Evolutionary conservation across 2,329 filamentous ascomycete genomes (phyloP).

Genomic region (Colletotrichum scovillei): DNA sequence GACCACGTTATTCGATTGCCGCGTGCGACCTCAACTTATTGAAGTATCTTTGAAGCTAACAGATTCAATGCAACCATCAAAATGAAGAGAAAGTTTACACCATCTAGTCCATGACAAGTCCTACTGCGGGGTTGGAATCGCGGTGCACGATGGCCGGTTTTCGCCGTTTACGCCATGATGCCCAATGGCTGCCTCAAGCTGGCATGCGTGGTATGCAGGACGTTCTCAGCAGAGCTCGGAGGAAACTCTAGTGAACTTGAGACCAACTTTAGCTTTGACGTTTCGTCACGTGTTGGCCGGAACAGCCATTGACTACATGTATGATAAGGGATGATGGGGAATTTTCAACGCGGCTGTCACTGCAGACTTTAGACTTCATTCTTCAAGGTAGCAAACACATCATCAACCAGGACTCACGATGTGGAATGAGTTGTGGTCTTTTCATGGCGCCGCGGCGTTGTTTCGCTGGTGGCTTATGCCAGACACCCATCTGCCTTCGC

Average conservation of each 20-base stretch:
- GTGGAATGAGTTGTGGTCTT: slow-evolving; percentile 33
- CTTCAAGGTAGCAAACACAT: neutral
- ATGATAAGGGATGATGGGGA: neutral
- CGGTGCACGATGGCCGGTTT: neutral
- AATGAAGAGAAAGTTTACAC: neutral
- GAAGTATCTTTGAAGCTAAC: too few species aligned
- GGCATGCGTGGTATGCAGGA: slow-evolving; percentile 14
- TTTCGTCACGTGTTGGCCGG: slow-evolving; percentile 21
- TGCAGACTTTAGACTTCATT: neutral
- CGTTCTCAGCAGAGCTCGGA: neutral
- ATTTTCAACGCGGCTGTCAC: neutral
- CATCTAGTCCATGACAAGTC: neutral
- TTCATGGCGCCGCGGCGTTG: slow-evolving; percentile 23
- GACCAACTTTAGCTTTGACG: slow-evolving; percentile 31
- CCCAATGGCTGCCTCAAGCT: slow-evolving; percentile 3
- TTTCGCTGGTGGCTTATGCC: slow-evolving; percentile 34
- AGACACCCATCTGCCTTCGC: slow-evolving; percentile 21
- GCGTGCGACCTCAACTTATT: neutral
- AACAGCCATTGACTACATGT: neutral
- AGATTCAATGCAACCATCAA: neutral
- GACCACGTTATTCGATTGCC: neutral
- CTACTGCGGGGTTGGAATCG: neutral
- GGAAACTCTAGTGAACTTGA: slow-evolving; percentile 24
- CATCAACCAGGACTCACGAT: slow-evolving; percentile 2
- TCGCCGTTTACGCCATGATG: slow-evolving; percentile 13